These are phyloP conservation scores for Saturnispora gosingensis DNA, from an alignment of 805 yeast genomes.

Conservation along the genomic window DNA sequence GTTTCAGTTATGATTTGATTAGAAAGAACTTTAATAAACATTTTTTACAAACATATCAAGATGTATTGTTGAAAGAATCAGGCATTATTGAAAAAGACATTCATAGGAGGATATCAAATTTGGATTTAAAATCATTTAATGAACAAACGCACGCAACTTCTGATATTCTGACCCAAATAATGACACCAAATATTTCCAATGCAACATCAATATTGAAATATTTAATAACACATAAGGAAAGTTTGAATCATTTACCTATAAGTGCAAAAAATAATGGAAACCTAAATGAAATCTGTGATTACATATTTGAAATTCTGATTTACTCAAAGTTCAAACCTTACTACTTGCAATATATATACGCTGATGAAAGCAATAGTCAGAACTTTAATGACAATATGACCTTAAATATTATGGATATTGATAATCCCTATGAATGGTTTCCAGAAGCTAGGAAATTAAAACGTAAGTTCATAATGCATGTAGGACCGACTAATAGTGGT, in stretches of 20 bases:
- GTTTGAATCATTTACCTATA: neutral
- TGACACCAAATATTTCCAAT: constrained; percentile 12
- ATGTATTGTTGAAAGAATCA: constrained; percentile 4
- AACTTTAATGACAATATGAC: constrained; percentile 29
- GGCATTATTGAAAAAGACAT: constrained; percentile 8
- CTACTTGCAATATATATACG: constrained; percentile 20
- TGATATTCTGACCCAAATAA: constrained; percentile 5
- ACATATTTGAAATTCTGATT: constrained; percentile 21
- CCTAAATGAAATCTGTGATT: constrained; percentile 14
- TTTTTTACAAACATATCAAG: constrained; percentile 9
- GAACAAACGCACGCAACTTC: neutral
- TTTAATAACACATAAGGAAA: constrained; percentile 5
- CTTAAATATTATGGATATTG: constrained; percentile 33
- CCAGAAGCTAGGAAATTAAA: constrained; percentile 77
- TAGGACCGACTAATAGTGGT: constrained; percentile 97
- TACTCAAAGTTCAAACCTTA: constrained; percentile 26
- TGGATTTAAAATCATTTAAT: neutral
- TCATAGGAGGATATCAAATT: neutral
- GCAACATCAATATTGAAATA: neutral
- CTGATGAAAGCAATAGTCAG: constrained; percentile 24
- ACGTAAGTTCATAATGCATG: constrained; percentile 80
- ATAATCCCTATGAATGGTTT: constrained; percentile 68
- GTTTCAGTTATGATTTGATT: constrained; percentile 11
- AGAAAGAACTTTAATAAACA: constrained; percentile 5
- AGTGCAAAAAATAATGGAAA: neutral